Conservation (phyloP, 768 basidiomycete species). For the Rhizopogon vesiculosus region DNA sequence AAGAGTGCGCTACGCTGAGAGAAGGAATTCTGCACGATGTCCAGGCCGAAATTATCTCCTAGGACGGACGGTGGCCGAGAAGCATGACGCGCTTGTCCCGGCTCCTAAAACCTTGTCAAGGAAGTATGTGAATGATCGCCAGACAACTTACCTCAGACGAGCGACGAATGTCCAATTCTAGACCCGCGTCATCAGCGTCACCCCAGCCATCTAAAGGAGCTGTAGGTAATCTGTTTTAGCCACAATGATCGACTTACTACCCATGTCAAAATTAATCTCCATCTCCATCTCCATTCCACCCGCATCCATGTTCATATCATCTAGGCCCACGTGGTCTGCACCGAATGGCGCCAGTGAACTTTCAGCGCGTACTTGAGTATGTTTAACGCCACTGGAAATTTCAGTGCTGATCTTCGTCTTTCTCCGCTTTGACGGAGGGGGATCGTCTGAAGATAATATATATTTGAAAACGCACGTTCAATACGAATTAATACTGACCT, state of each 20-base stretch:
- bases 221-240: background rate
- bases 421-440: slow-evolving; percentile 43
- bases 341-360: background rate
- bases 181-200: slow-evolving; percentile 11
- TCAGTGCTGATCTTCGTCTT: slow-evolving; percentile 24
- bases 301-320: background rate
- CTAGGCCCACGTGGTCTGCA: background rate
- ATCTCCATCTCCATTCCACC: slow-evolving; percentile 19
- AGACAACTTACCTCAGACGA: slow-evolving; percentile 58
- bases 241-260: slow-evolving; percentile 11
- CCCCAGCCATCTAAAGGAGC: slow-evolving; percentile 19
- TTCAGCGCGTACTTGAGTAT: background rate
- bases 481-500: background rate
- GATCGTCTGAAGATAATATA: slow-evolving; percentile 25
- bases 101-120: slow-evolving; percentile 51
- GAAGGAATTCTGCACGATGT: slow-evolving; percentile 33
- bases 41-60: slow-evolving; percentile 46
- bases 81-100: slow-evolving; percentile 75
- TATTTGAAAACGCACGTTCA: background rate
- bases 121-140: background rate
- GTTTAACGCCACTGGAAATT: background rate
- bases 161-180: slow-evolving; percentile 25
- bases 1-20: slow-evolving; percentile 72
- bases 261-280: slow-evolving; percentile 15
- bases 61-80: slow-evolving; percentile 53